Evolutionary conservation across 805 yeast genomes (phyloP), one percentile per base, ranked within the genome.

Genomic region (Candida dajiaensis): DNA sequence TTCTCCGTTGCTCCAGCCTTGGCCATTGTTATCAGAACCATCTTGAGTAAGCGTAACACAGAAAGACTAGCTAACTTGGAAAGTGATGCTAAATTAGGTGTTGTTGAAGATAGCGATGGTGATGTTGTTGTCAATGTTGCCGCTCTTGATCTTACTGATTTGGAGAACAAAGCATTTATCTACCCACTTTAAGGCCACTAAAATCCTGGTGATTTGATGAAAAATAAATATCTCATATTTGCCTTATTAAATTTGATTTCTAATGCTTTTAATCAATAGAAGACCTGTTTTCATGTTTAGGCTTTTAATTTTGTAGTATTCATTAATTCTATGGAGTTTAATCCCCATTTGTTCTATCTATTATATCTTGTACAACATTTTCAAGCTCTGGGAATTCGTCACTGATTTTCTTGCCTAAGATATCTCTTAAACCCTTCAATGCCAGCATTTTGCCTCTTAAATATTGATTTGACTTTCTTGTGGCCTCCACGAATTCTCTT

Each of bases 401-500:
- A 39, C 68, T 73, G 41, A 94, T 76, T 59, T 87, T 83, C 18
- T 73, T 78, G 0, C 89, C 88, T 50, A 94, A 66, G 0, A 77
- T 73, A 50, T 81, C 80, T 55, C 86, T 70, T 52, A 90, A 74
- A 46, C 77, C 73, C 42, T 61, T 67, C 67, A 85, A 73, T 1
- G 89, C 96, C 38, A 69, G 58, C 77, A 87, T 80, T 63, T 88
- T 88, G 4, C 97, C 98, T 58, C 89, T 78, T 45, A 94, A 72
- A 53, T 83, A 80, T 58, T 95, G 97, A 60, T 94, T 94, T 40
- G 89, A 81, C 56, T 88, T 83, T 36, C 89, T 82, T n/a, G 94
- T 85, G 31, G 92, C 87, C 62, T 94, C 99, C 15, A 92, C 88
- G 67, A 94, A 94, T 67, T 94, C 99, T 62, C 99, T 77, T 1